phyloP scores from a whole-genome alignment of 345 rosid species.

The Citrus inodora region DNA sequence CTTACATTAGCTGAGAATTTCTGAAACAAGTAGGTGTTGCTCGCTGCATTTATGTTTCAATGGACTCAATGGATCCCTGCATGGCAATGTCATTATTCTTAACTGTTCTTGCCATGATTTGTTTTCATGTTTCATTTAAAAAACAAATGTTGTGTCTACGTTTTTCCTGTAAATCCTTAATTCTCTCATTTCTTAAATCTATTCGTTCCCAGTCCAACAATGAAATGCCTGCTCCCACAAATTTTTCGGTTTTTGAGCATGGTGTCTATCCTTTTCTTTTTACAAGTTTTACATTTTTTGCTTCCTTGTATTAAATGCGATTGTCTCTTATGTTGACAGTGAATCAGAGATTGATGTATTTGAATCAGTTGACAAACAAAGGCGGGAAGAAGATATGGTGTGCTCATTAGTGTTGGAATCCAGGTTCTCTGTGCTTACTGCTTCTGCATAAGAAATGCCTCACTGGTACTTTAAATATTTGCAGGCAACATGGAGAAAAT shows the following conservation, averaged over 20 bases:
- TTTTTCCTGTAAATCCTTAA: too few species aligned
- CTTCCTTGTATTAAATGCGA: neutral
- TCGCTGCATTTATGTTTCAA: neutral
- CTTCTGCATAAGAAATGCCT: neutral
- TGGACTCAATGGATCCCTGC: neutral
- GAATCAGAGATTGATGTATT: constrained; percentile 88
- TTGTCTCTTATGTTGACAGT: constrained; percentile 33
- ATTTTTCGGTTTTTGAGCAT: too few species aligned
- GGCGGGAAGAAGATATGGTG: constrained; percentile 77
- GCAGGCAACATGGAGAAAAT: constrained; percentile 71
- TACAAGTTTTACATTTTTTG: neutral
- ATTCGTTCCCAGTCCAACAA: too few species aligned
- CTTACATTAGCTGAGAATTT: neutral
- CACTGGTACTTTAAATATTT: constrained; percentile 1
- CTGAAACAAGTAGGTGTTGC: neutral
- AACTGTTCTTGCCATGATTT: neutral
- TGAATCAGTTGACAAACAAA: constrained; percentile 73
- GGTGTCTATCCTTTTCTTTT: neutral
- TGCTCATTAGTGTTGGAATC: constrained; percentile 9
- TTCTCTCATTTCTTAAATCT: too few species aligned
- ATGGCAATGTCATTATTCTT: neutral
- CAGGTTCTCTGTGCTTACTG: neutral
- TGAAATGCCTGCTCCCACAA: too few species aligned
- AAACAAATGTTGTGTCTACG: neutral
- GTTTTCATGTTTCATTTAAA: neutral